These are phyloP conservation scores for Phytophthora gonapodyides DNA, from an alignment of 352 stramenopile genomes.

Conservation along the genomic window DNA sequence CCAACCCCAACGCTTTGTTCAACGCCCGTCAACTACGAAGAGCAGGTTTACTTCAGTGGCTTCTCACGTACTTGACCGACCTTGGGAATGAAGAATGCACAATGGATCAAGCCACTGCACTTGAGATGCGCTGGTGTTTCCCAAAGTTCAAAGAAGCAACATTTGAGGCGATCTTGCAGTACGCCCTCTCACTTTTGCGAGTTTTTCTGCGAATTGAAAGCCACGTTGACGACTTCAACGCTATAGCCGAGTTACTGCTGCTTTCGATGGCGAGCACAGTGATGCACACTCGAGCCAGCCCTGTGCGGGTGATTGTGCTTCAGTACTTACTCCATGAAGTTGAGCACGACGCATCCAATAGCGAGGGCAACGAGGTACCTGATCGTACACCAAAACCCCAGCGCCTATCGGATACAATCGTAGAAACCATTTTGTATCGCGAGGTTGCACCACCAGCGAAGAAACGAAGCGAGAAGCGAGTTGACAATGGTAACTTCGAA, in stretches of 20 bases:
- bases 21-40: slow-evolving; percentile 74
- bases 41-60: slow-evolving; percentile 55
- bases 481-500: slow-evolving; percentile 24
- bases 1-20: slow-evolving; percentile 79
- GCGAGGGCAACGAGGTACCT: neutral
- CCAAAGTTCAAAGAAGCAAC: slow-evolving; percentile 45
- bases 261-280: slow-evolving; percentile 49
- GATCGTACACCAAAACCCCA: slow-evolving; percentile 5
- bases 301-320: slow-evolving; percentile 47
- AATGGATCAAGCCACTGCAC: slow-evolving; percentile 28
- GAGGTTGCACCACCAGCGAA: slow-evolving; percentile 17
- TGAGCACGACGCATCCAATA: slow-evolving; percentile 38
- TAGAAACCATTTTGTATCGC: slow-evolving; percentile 49
- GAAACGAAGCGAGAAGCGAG: slow-evolving; percentile 45
- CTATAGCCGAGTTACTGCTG: slow-evolving; percentile 50
- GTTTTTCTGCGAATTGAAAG: slow-evolving; percentile 63
- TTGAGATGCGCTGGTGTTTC: slow-evolving; percentile 60
- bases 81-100: slow-evolving; percentile 47
- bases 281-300: slow-evolving; percentile 34
- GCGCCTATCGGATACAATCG: slow-evolving; percentile 38
- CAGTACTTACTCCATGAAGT: slow-evolving; percentile 65
- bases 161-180: slow-evolving; percentile 56
- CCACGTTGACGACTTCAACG: slow-evolving; percentile 54
- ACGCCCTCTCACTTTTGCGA: slow-evolving; percentile 45
- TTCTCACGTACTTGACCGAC: slow-evolving; percentile 59